Conservation (phyloP, 2,329 filamentous ascomycete species). For the Didymella segeticola region DNA sequence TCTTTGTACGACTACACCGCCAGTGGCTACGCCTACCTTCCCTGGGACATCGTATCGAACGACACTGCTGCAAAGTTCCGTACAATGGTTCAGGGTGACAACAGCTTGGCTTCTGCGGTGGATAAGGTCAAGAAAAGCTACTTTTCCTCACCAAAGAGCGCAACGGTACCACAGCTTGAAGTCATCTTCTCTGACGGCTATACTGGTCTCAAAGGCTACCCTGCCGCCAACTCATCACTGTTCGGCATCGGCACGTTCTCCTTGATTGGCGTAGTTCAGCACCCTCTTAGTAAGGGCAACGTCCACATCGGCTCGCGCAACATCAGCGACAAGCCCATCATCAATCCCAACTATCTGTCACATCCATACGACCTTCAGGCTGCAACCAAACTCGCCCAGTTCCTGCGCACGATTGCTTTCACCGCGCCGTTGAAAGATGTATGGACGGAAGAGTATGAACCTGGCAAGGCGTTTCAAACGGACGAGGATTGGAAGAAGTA, state of each 20-base stretch:
- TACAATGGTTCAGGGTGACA: constrained; percentile 39
- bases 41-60: constrained; percentile 51
- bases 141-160: constrained; percentile 41
- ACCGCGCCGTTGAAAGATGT: constrained; percentile 34
- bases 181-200: constrained; percentile 57
- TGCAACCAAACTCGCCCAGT: constrained; percentile 25
- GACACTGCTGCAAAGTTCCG: constrained; percentile 41
- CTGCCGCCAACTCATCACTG: constrained; percentile 31
- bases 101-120: constrained; percentile 19
- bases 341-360: constrained; percentile 40
- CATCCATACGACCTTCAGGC: constrained; percentile 38
- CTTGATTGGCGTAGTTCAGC: constrained; percentile 45
- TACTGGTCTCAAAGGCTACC: constrained; percentile 50
- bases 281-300: constrained; percentile 42
- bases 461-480: constrained; percentile 34
- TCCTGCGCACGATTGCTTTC: constrained; percentile 38
- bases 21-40: constrained; percentile 52
- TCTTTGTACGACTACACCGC: constrained; percentile 53
- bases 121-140: constrained; percentile 37
- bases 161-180: constrained; percentile 52
- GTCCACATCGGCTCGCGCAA: constrained; percentile 34
- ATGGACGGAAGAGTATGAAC: constrained; percentile 39
- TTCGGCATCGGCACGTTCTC: constrained; percentile 41
- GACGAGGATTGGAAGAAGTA: constrained; percentile 37
- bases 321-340: constrained; percentile 31